Base-by-base conservation (phyloP, 805 yeast species). In the Starmerella riodocensis region DNA sequence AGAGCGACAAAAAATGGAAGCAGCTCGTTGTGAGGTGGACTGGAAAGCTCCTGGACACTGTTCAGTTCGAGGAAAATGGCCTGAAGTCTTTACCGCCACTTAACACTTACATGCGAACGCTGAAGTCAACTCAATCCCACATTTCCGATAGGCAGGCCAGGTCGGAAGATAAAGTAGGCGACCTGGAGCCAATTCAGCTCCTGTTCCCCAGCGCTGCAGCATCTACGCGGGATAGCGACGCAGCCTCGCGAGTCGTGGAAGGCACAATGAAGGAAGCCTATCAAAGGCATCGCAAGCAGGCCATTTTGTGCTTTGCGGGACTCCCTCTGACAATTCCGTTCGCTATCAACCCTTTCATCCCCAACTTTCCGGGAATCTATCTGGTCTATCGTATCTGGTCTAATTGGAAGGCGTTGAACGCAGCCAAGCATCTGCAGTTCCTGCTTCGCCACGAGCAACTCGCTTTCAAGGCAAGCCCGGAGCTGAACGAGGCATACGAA, bases 321-420 rank as follows among this genome's bases (percentile, higher is more conserved):
- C 58, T 88, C 3, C 96, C 96, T 2, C 47, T 86, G 32, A 74
- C 93, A 0, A 50, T 83, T 3, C 97, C 97, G 2, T 57, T 86
- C 31, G 85, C 83, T 0, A 50, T 84, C 31, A 54, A 88, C 0
- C 97, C 97, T 0, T 66, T 86, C n/a, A 57, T 85, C 3, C 97
- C 97, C 17, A 86, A 86, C 52, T 71, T 86, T 17, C 97, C 97
- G 0, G 94, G 94, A 0, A 79, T 88, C 53, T 88, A 84, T 53
- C 59, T 86, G 31, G 66, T 79, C 3, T 86, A 79, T 55, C 66
- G 97, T 45, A 67, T 79, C 16, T 86, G 84, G 61, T 83, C 94
- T 55, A 83, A 88, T 56, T 67, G 76, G 54, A 79, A 78, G 51
- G 94, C 94, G 0, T 63, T 69, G 45, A 56, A 71, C 30, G 95